Percentiles rank a stretch among this genome's conserved stretches.
phyloP scores from a whole-genome alignment of 345 rosid species.

The Trapa incisa region DNA sequence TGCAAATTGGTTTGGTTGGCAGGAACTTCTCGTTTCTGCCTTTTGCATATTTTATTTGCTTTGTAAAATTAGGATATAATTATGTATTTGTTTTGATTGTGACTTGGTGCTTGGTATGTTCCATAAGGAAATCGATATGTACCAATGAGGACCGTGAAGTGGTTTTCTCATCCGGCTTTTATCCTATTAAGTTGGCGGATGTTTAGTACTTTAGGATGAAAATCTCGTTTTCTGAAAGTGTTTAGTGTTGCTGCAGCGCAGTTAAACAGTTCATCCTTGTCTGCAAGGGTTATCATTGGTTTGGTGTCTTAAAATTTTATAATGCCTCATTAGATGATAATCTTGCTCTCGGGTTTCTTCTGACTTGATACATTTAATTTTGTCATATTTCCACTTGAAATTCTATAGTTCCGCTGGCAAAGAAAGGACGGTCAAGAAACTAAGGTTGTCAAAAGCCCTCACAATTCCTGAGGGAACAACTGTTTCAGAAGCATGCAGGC shows the following conservation, averaged over 20 bases:
- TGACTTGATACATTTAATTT: neutral
- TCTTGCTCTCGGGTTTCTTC: neutral
- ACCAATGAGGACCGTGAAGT: neutral
- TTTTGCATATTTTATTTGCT: neutral
- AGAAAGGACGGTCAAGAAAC: conserved; percentile 90
- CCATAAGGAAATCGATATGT: neutral
- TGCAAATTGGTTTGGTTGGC: neutral
- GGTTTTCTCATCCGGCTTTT: neutral
- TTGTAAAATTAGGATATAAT: neutral
- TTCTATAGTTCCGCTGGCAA: conserved; percentile 26
- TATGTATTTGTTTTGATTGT: neutral
- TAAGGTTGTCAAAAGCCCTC: conserved; percentile 81
- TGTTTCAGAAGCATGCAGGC: conserved; percentile 73
- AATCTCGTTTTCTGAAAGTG: neutral
- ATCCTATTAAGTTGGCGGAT: neutral
- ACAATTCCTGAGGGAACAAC: conserved; percentile 91
- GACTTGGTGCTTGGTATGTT: neutral
- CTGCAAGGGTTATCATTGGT: neutral
- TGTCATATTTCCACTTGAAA: neutral
- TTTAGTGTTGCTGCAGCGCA: neutral
- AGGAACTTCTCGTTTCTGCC: neutral
- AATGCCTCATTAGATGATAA: neutral
- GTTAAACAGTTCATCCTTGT: neutral
- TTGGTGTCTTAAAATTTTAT: neutral
- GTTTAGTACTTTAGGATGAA: neutral